Base-by-base conservation (phyloP, 345 rosid species). In the Populus alba region DNA sequence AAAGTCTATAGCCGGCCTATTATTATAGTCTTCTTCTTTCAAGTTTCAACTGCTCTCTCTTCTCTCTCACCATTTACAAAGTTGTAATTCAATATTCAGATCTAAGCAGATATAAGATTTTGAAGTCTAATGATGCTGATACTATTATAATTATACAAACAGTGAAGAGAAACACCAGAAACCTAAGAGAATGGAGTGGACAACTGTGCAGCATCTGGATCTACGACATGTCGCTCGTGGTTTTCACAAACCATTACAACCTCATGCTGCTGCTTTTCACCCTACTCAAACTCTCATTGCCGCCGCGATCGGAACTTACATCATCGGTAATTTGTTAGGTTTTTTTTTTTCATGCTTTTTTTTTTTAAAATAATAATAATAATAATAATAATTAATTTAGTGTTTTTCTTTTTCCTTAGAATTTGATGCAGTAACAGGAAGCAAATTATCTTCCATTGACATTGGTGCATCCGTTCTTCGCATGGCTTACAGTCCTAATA, bases 191-290 rank as follows among this genome's bases (percentile, higher is more conserved):
- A 96, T 96, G 99, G 98, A 96, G 92, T 96, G 99, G 99, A 77
- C 92, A 10, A 91, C 98, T 78, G 89, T 96, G 82, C 99, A 96
- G 87, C 99, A 96, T 81, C 94, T 94, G 86, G 98, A 96, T 89
- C 91, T 96, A 41, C 89, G 91, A 22, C 95, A 96, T 70, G 88
- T 94, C 7, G 92, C 91, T 61, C 92, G 97, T 49, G 95, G 92
- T 70, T 85, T 88, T 37, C 80, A 81, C 83, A 90, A 86, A 70
- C 93, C 92, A 16, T 80, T 94, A 79, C 98, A 96, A 75, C 99
- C 99, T 70, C 98, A 96, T 69, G 92, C 93, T 25, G 93, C 95
- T 6, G 88, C 97, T 23, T 96, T 96, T 86, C 99, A 96, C 71
- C 95, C 90, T 1, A 83, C 88, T 20, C 98, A 92, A 84, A 94